Evolutionary conservation across 306 rosid species (phyloP), one percentile per base, ranked within the genome.

Genomic region (Cicer yamashitae): DNA sequence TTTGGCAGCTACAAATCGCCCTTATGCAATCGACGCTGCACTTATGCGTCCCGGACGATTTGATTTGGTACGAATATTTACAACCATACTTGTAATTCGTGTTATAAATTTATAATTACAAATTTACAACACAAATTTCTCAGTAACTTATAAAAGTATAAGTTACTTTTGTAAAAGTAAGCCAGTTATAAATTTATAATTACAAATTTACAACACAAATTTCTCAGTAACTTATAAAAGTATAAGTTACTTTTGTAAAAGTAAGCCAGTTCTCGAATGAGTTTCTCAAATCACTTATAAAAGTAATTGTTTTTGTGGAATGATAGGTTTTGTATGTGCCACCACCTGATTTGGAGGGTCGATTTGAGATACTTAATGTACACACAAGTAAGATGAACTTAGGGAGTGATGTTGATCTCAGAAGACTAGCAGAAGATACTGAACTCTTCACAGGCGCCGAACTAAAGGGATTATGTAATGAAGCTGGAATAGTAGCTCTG

Each of bases 1-100:
- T 62, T 81, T 94, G 74, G 98, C 98, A 38, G 98, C 98, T 73
- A 94, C 98, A 48, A 94, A 94, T 77, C 98, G 96, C 73, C 98
- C 96, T 79, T 84, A 82, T 65, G 96, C 91, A 59, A 91, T 94
- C 47, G 97, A 94, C 52, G 92, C 89, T 17, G 98, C 97, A 41
- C 91, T 94, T 48, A 89, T 89, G 91, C 96, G 98, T 57, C 97
- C 98, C 0, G 98, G 98, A 41, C 94, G 96, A 60, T 90, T 94
- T 78, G 98, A 90, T 85, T 77, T 81, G 91, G 98, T 94, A 76
- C 65, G 79, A 54, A 62, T 46, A 46, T 54, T 22, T 62, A 57
- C 67, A 18, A 51, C 13, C 22, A 57, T 60, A 57, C 38, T 17
- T 18, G 9, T 56, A 7, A 48, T 79, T 50, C 34, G 50, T 41